Evolutionary conservation across 305 asterid genomes (phyloP).

Genomic region (Solanum hybrid): DNA sequence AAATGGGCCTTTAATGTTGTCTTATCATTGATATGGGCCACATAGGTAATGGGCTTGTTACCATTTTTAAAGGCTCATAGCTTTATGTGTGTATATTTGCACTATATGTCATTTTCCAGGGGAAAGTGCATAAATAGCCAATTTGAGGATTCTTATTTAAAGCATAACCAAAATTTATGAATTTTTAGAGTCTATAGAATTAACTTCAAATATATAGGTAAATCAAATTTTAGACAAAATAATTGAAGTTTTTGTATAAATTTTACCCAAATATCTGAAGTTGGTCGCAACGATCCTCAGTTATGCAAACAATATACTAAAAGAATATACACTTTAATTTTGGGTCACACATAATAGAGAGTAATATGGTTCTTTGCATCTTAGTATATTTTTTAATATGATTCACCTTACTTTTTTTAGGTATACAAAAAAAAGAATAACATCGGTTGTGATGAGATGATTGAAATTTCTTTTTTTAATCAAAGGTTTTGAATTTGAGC

Average conservation of each 20-base stretch:
- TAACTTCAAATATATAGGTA: background rate
- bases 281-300: background rate
- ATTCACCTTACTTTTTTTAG: background rate
- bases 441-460: background rate
- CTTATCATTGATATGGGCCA: background rate
- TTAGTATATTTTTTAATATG: background rate
- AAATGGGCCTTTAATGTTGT: background rate
- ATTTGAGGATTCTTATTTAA: background rate
- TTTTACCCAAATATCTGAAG: background rate
- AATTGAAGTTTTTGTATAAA: background rate
- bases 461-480: too few species aligned
- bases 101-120: background rate
- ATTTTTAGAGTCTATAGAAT: background rate
- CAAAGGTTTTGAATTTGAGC: background rate
- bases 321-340: background rate
- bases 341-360: background rate
- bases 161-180: background rate
- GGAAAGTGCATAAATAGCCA: background rate
- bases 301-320: background rate
- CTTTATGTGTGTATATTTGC: background rate
- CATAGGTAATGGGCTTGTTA: background rate
- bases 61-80: background rate
- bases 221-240: background rate
- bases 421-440: background rate
- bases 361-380: background rate